Percentiles rank a stretch among this genome's conserved stretches.
These are phyloP conservation scores for Dryas integrifolia DNA, from an alignment of 331 rosid genomes.

Conservation along the genomic window DNA sequence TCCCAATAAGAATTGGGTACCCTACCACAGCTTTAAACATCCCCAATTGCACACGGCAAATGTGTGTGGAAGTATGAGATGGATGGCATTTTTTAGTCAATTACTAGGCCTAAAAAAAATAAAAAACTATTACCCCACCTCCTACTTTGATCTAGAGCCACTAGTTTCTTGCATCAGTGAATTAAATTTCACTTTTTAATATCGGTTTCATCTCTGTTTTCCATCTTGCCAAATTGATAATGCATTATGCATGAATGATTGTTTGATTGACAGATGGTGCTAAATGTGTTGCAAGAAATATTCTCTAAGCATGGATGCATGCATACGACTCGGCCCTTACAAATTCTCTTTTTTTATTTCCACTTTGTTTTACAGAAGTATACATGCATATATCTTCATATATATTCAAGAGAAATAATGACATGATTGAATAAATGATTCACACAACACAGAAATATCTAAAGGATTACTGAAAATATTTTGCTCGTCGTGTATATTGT, in stretches of 20 bases:
- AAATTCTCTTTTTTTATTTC: background rate
- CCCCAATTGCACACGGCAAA: background rate
- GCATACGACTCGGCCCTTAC: background rate
- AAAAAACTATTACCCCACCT: no score
- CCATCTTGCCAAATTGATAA: background rate
- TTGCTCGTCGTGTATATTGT: no score
- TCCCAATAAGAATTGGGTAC: background rate
- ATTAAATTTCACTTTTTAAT: background rate
- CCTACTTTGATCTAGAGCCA: background rate
- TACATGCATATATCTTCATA: no score
- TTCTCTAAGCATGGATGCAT: background rate
- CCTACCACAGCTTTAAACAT: background rate
- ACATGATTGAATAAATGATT: background rate
- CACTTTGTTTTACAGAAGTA: no score
- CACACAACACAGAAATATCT: background rate
- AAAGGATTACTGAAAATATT: no score
- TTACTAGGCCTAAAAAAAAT: background rate
- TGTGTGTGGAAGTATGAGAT: constrained; percentile 24
- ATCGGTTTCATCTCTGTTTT: background rate
- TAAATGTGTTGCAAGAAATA: background rate
- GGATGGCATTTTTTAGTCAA: constrained; percentile 17
- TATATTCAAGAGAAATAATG: background rate
- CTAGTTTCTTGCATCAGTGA: background rate
- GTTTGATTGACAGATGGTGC: constrained; percentile 5
- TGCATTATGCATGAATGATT: background rate